Conservation (phyloP, 129 eudicot genomes). For the Rutidosis leptorrhynchoides region DNA sequence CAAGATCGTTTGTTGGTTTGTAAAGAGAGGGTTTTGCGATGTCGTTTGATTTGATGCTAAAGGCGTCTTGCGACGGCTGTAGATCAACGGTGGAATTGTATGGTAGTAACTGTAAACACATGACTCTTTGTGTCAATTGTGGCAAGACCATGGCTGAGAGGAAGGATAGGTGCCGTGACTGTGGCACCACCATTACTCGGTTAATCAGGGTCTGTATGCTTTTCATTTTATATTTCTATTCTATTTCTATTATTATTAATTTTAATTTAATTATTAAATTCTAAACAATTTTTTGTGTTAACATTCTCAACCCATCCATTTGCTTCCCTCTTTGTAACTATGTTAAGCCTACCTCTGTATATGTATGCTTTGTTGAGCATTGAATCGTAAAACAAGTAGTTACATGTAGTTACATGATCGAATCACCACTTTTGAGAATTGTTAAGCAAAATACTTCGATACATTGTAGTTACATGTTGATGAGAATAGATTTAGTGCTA, state of each 20-base stretch:
- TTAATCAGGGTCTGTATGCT: conserved; percentile 56
- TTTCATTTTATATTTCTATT: not conserved
- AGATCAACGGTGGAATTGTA: conserved; percentile 68
- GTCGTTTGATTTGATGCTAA: conserved; percentile 76
- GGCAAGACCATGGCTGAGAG: conserved; percentile 88
- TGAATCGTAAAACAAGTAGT: too few species aligned
- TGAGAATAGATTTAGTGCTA: too few species aligned
- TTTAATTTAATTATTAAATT: not conserved
- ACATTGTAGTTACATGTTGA: too few species aligned
- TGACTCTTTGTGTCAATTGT: conserved; percentile 79
- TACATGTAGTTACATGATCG: too few species aligned
- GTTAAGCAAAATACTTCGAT: too few species aligned
- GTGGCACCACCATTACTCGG: conserved; percentile 72
- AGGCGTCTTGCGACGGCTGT: conserved; percentile 71
- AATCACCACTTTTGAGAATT: too few species aligned
- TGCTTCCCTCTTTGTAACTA: too few species aligned
- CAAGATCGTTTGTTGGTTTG: not conserved
- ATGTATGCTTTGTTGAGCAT: too few species aligned
- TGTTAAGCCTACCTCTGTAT: too few species aligned
- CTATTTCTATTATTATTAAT: not conserved
- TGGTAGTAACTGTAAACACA: conserved; percentile 94
- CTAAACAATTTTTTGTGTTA: not conserved
- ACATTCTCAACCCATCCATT: too few species aligned
- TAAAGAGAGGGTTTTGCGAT: conserved; percentile 14
- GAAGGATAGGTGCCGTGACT: conserved; percentile 66